Evolutionary conservation across 2,329 filamentous ascomycete species (phyloP).

Genomic region (Penicillium sp.): DNA sequence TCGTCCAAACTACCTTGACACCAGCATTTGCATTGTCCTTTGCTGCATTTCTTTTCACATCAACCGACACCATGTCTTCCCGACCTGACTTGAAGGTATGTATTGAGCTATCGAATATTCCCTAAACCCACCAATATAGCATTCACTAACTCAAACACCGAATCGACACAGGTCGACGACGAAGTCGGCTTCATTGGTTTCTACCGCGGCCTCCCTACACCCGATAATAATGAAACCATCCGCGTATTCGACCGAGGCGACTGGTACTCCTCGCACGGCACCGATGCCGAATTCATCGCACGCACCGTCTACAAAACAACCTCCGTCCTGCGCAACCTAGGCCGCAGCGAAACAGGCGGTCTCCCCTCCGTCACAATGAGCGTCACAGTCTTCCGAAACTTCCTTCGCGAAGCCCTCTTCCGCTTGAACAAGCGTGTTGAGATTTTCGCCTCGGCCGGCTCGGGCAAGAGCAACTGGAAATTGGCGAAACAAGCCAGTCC

Average conservation of each 20-base stretch:
- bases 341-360: slow-evolving; percentile 77
- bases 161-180: slow-evolving; percentile 72
- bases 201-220: slow-evolving; percentile 79
- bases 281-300: slow-evolving; percentile 50
- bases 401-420: slow-evolving; percentile 90
- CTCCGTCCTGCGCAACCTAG: slow-evolving; percentile 87
- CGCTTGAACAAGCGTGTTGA: slow-evolving; percentile 87
- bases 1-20: slow-evolving; percentile 12
- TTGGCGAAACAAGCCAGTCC: slow-evolving; percentile 88
- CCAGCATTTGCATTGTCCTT: slow-evolving; percentile 10
- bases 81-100: slow-evolving; percentile 69
- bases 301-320: slow-evolving; percentile 93
- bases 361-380: slow-evolving; percentile 95
- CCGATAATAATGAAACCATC: slow-evolving; percentile 65
- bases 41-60: slow-evolving; percentile 13
- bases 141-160: slow-evolving; percentile 9
- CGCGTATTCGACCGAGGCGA: slow-evolving; percentile 92
- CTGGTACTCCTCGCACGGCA: slow-evolving; percentile 73
- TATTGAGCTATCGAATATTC: background rate
- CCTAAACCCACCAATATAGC: background rate
- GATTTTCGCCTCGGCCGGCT: slow-evolving; percentile 74
- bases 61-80: slow-evolving; percentile 60
- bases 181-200: slow-evolving; percentile 96
- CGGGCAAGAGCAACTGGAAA: slow-evolving; percentile 84
- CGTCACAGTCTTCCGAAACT: slow-evolving; percentile 90